These are phyloP conservation scores for Rhizopus sp. DNA, from an alignment of 371 early-diverging fungal species.

Conservation along the genomic window DNA sequence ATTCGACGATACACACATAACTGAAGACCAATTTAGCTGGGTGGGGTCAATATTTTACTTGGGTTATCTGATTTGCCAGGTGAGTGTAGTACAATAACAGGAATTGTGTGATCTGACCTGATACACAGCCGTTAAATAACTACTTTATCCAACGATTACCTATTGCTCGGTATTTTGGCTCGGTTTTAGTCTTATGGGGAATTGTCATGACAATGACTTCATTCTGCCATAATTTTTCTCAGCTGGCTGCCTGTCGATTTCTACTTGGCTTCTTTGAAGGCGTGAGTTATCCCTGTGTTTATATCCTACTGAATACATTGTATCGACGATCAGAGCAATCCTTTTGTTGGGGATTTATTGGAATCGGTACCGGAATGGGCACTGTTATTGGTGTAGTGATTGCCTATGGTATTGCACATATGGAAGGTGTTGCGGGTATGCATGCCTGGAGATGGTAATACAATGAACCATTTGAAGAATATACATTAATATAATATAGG, in stretches of 20 bases:
- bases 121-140: constrained; percentile 17
- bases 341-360: constrained; percentile 22
- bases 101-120: neutral
- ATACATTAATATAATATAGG: constrained; percentile 15
- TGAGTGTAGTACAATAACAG: constrained; percentile 6
- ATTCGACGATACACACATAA: constrained; percentile 24
- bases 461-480: neutral
- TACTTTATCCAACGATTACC: constrained; percentile 37
- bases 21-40: constrained; percentile 31
- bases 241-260: constrained; percentile 27
- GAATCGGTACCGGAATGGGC: constrained; percentile 26
- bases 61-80: constrained; percentile 41
- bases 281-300: constrained; percentile 30
- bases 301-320: constrained; percentile 26
- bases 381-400: constrained; percentile 30
- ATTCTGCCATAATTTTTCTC: constrained; percentile 25
- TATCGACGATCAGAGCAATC: constrained; percentile 44
- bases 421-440: constrained; percentile 21
- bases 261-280: constrained; percentile 44
- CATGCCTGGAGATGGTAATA: constrained; percentile 31
- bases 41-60: constrained; percentile 39
- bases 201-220: constrained; percentile 27
- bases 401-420: constrained; percentile 28
- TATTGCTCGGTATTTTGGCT: constrained; percentile 28
- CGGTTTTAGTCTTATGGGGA: constrained; percentile 37